Evolutionary conservation across 2,329 filamentous ascomycete species (phyloP), one percentile per base, ranked within the genome.

Genomic region (Leptodontidium sp.): DNA sequence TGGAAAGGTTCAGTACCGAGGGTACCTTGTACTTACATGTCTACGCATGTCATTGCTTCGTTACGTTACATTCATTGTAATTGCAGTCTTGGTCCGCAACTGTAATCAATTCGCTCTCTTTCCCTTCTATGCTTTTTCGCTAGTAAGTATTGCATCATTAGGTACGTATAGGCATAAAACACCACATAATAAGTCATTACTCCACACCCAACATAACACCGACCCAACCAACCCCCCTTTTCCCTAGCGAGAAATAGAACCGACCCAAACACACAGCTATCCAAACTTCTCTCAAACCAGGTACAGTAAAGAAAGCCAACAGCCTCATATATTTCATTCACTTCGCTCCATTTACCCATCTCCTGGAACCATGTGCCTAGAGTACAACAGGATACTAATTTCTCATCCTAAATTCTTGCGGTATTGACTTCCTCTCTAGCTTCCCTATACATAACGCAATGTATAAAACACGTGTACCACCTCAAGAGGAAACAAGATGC

Each of bases 131-230:
- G 38, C 38, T 40, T 40, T 40, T 12, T 40, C 38, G 38, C 8
- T 11, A 7, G 38, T 11, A 40, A 40, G 38, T 40, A 40, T 11
- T 11, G 38, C 45, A 21, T 47, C 14, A 47, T 17, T 12, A 47
- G 45, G n/a, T 21, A 24, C 17, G 43, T 6, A 24, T 43, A 15
- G 35, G 12, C 43, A 58, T 40, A 58, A 3, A 58, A 38, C 35
- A 59, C 35, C 35, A 59, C 35, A 26, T 43, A 59, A 59, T 43
- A 59, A 59, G 35, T 59, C 57, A 43, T 24, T 29, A 58, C 12
- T 58, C 17, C 38, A 40, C 38, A 1, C 38, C 38, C 38, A 40
- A 40, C 38, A 40, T 8, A 11, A 40, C 35, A 3, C 9, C 6
- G 3, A 40, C 35, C 11, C 4, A 40, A 40, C 35, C 11, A 40